A percentile compares a stretch with the other conserved stretches of the same genome.
Conservation (phyloP, 1,284 basidiomycete genomes). For the Apiotrichum laibachii region DNA sequence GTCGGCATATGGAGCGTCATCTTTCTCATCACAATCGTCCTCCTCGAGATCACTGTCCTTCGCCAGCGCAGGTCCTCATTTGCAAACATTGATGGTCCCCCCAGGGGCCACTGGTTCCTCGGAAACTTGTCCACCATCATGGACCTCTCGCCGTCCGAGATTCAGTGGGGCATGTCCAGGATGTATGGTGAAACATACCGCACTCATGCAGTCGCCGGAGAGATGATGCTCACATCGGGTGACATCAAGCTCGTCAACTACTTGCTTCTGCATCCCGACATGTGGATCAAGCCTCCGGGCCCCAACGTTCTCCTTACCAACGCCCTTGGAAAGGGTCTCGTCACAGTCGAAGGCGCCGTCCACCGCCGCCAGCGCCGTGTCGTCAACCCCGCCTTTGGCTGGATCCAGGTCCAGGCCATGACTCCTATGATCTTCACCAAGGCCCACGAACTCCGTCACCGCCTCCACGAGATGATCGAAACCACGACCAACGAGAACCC, state of each 20-base stretch:
- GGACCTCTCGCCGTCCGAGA: neutral
- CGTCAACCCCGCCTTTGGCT: constrained; percentile 48
- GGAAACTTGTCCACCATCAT: neutral
- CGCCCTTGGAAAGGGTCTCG: constrained; percentile 42
- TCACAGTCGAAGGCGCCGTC: constrained; percentile 52
- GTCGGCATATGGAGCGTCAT: neutral
- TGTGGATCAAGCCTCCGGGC: constrained; percentile 66
- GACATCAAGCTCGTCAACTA: constrained; percentile 62
- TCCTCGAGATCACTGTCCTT: neutral
- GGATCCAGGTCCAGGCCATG: constrained; percentile 37
- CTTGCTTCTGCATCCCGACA: constrained; percentile 61
- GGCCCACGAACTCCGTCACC: constrained; percentile 55
- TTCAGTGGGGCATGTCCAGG: neutral
- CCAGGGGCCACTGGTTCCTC: neutral
- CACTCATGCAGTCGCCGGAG: neutral
- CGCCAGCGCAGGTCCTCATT: neutral
- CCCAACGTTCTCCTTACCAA: constrained; percentile 57
- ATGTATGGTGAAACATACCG: neutral
- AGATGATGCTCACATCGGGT: neutral
- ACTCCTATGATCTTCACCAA: constrained; percentile 63
- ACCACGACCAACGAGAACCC: constrained; percentile 7
- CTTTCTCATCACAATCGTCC: neutral
- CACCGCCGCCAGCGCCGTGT: constrained; percentile 58
- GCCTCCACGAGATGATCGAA: constrained; percentile 16
- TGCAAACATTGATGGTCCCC: neutral